Evolutionary conservation across 2,329 filamentous ascomycete species (phyloP).

Genomic region (Ophioceras dolichostomum): DNA sequence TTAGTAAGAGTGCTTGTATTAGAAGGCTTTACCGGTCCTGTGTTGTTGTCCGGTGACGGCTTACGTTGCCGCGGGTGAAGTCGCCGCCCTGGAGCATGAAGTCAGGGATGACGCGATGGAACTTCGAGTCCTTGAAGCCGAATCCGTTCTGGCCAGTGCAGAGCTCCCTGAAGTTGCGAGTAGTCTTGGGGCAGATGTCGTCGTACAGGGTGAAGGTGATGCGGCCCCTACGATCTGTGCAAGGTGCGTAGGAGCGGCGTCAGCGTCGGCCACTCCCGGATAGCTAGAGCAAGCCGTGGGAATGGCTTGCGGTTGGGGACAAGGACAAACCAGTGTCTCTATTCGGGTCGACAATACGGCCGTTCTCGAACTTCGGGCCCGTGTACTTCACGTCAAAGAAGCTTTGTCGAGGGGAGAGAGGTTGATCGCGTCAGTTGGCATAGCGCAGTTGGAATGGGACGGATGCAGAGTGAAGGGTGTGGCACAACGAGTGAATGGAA

Average conservation of each 20-base stretch:
- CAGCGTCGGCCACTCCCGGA: too few species aligned
- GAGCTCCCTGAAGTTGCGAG: conserved; percentile 73
- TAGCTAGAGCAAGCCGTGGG: neutral
- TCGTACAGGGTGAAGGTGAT: conserved; percentile 72
- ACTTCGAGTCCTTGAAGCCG: conserved; percentile 71
- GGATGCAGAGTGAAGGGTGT: too few species aligned
- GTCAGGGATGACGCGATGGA: conserved; percentile 86
- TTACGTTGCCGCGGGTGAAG: conserved; percentile 84
- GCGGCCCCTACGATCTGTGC: conserved; percentile 47
- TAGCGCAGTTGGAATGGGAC: too few species aligned
- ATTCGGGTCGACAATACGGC: too few species aligned
- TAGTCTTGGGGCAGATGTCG: conserved; percentile 77
- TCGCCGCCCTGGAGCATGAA: conserved; percentile 97
- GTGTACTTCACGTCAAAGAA: neutral
- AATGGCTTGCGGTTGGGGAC: conserved; percentile 1
- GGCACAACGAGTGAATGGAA: too few species aligned
- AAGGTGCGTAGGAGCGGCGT: neutral
- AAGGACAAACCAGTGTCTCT: conserved; percentile 8
- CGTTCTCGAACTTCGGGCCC: neutral
- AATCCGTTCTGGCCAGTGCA: conserved; percentile 72
- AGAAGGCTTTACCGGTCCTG: too few species aligned
- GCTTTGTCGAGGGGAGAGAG: neutral
- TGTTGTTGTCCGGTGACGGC: too few species aligned
- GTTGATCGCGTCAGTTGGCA: too few species aligned
- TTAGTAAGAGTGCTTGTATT: neutral